Conservation (phyloP, 495 filamentous ascomycete genomes). For the Aspergillus ostianus region DNA sequence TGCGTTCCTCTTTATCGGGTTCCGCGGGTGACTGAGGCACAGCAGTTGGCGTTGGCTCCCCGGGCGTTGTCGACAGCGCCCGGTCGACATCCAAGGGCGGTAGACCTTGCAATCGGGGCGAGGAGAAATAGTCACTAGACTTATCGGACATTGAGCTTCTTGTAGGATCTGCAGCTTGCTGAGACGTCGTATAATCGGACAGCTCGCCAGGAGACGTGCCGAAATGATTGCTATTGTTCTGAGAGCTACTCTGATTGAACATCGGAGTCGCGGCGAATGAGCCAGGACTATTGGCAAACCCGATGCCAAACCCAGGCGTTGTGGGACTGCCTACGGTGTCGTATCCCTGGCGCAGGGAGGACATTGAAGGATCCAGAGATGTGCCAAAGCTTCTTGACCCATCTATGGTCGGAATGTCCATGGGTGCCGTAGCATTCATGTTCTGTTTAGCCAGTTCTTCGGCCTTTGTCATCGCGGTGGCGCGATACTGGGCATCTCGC, state of each 20-base stretch:
- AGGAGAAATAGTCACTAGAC: constrained; percentile 67
- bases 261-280: constrained; percentile 20
- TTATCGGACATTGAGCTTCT: constrained; percentile 48
- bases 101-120: constrained; percentile 21
- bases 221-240: constrained; percentile 14
- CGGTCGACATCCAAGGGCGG: constrained; percentile 32
- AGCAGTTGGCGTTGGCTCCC: constrained; percentile 48
- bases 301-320: constrained; percentile 79
- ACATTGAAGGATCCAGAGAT: constrained; percentile 41
- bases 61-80: constrained; percentile 40
- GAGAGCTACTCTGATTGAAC: constrained; percentile 20
- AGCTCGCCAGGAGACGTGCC: constrained; percentile 40
- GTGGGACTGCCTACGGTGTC: constrained; percentile 51
- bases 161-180: constrained; percentile 43
- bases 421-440: constrained; percentile 62
- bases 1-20: constrained; percentile 69
- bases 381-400: constrained; percentile 46
- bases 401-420: constrained; percentile 57
- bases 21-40: constrained; percentile 60
- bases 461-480: constrained; percentile 59
- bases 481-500: constrained; percentile 72
- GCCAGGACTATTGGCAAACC: constrained; percentile 66
- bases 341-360: constrained; percentile 66
- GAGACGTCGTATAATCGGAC: constrained; percentile 21
- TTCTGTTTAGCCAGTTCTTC: constrained; percentile 54